Evolutionary conservation across 495 filamentous ascomycete genomes (phyloP).

Genomic region (Xylaria flabelliformis): DNA sequence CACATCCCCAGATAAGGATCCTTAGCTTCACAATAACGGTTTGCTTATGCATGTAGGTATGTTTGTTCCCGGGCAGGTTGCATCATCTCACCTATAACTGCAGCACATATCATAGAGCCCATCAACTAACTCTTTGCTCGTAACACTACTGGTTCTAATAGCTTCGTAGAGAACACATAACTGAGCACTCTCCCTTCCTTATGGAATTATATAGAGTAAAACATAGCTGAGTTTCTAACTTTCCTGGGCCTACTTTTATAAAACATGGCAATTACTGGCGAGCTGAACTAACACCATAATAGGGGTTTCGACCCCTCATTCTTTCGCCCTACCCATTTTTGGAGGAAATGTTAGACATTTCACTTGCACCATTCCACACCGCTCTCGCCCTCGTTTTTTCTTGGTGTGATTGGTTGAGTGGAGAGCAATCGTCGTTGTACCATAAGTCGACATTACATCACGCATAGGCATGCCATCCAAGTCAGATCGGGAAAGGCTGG

Average conservation of each 20-base stretch:
- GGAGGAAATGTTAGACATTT: background rate
- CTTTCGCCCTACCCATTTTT: background rate
- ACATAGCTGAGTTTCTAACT: background rate
- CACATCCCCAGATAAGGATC: constrained; percentile 21
- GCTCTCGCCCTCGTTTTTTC: constrained; percentile 7
- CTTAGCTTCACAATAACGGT: background rate
- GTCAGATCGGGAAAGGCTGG: constrained; percentile 16
- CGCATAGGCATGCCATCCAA: constrained; percentile 9
- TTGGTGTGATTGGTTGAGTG: constrained; percentile 22
- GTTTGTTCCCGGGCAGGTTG: constrained; percentile 2
- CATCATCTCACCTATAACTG: constrained; percentile 1
- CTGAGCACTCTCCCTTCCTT: background rate
- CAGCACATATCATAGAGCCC: background rate
- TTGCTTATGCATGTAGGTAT: background rate
- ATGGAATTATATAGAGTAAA: background rate
- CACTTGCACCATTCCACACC: constrained; percentile 2
- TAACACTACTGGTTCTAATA: background rate
- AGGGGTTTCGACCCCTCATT: background rate
- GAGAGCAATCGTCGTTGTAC: constrained; percentile 8
- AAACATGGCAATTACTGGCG: background rate
- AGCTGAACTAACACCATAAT: background rate
- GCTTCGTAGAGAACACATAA: background rate
- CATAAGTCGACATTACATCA: constrained; percentile 9
- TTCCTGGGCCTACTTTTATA: background rate
- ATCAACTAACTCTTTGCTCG: too few relatives aligned